phyloP scores from a whole-genome alignment of 192 early-diverging fungal genomes.

The Backusella circina region DNA sequence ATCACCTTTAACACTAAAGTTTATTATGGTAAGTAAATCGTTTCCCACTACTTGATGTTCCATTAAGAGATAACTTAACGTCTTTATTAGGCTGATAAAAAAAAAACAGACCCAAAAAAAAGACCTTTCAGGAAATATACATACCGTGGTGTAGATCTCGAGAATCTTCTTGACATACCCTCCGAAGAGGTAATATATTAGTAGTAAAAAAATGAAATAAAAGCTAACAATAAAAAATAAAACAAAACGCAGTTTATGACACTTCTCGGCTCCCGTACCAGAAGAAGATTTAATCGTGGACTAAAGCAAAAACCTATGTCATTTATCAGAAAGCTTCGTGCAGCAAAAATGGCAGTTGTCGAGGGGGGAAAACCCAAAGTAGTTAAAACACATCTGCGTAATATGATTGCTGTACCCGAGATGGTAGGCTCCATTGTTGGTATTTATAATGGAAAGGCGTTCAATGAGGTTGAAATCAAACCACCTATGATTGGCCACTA shows the following conservation, averaged over 20 bases:
- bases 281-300: slow-evolving; percentile 97
- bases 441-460: slow-evolving; percentile 98
- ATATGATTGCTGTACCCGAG: slow-evolving; percentile 99
- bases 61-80: not conserved
- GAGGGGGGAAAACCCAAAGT: slow-evolving; percentile 87
- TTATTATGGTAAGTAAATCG: not conserved
- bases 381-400: slow-evolving; percentile 98
- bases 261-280: slow-evolving; percentile 88
- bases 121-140: slow-evolving; percentile 96
- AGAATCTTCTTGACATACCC: slow-evolving; percentile 89
- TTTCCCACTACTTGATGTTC: not conserved
- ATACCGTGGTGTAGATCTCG: slow-evolving; percentile 96
- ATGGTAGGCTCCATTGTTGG: slow-evolving; percentile 95
- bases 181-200: slow-evolving; percentile 61
- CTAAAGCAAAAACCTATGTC: slow-evolving; percentile 96
- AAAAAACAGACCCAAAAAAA: slow-evolving; percentile 58
- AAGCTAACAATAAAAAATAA: not conserved
- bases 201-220: not conserved
- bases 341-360: slow-evolving; percentile 90
- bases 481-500: slow-evolving; percentile 29
- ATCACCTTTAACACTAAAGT: not conserved
- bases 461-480: slow-evolving; percentile 98
- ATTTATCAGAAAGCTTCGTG: slow-evolving; percentile 98
- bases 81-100: slow-evolving; percentile 20
- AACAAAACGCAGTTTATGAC: slow-evolving; percentile 95